Evolutionary conservation across 2,329 filamentous ascomycete genomes (phyloP).

Genomic region (Claviceps pazoutovae): DNA sequence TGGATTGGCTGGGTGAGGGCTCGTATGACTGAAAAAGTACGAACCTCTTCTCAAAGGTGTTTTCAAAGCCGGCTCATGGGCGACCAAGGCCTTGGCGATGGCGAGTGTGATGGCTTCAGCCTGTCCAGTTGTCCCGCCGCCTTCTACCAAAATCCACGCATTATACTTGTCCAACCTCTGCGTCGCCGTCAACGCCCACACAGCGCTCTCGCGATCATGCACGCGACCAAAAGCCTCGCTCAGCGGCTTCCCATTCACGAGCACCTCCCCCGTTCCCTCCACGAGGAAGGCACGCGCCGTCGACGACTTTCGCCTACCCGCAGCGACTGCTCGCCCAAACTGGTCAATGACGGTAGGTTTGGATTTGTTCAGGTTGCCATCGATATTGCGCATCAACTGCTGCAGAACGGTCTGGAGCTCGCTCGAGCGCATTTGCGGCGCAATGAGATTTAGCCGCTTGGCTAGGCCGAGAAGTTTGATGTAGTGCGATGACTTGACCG

Average conservation of each 20-base stretch:
- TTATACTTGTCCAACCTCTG: constrained; percentile 91
- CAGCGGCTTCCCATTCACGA: constrained; percentile 83
- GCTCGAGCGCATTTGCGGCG: constrained; percentile 58
- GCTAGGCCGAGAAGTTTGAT: constrained; percentile 61
- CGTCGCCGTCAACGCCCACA: constrained; percentile 80
- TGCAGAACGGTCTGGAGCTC: constrained; percentile 53
- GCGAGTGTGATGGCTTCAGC: constrained; percentile 88
- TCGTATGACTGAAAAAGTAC: constrained; percentile 16
- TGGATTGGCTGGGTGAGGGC: background rate
- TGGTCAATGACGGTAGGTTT: constrained; percentile 57
- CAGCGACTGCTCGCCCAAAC: constrained; percentile 63
- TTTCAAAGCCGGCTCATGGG: constrained; percentile 88
- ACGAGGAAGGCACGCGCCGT: constrained; percentile 76
- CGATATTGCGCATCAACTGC: constrained; percentile 60
- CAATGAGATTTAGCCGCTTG: constrained; percentile 71
- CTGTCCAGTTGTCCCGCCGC: constrained; percentile 87
- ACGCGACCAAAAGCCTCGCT: constrained; percentile 70
- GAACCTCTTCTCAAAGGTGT: constrained; percentile 76
- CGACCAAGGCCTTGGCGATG: constrained; percentile 72
- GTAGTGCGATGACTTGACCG: constrained; percentile 64
- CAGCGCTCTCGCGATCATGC: constrained; percentile 85
- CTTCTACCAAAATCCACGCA: constrained; percentile 70
- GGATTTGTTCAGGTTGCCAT: constrained; percentile 51
- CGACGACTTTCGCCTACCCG: constrained; percentile 78
- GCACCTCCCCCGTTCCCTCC: constrained; percentile 79